Percentiles rank a stretch among this genome's conserved stretches.
phyloP scores from a whole-genome alignment of 1,284 basidiomycete species.

The Phylloboletellus chloephorus region DNA sequence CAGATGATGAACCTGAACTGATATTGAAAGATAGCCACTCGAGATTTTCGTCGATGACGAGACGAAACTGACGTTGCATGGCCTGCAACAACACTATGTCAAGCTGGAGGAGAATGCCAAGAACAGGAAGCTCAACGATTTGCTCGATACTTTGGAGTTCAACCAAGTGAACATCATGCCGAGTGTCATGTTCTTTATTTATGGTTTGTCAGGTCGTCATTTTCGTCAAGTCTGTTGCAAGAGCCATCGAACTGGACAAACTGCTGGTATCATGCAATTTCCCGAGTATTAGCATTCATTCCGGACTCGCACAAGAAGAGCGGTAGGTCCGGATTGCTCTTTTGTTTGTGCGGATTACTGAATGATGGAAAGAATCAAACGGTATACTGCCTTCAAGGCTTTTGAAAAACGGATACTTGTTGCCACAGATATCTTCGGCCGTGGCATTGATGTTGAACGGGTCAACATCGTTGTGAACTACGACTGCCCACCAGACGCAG shows the following conservation, averaged over 20 bases:
- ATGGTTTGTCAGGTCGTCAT: constrained; percentile 78
- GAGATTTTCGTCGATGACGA: constrained; percentile 99
- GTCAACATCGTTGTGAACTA: constrained; percentile 97
- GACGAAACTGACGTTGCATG: constrained; percentile 97
- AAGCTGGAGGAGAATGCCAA: constrained; percentile 93
- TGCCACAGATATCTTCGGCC: constrained; percentile 95
- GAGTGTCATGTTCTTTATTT: background rate
- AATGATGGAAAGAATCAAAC: constrained; percentile 63
- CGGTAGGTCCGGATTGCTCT: constrained; percentile 52
- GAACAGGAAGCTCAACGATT: constrained; percentile 96
- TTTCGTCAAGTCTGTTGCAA: constrained; percentile 96
- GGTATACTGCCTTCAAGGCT: constrained; percentile 99
- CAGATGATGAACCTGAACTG: background rate
- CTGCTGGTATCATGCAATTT: constrained; percentile 97
- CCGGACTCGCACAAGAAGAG: constrained; percentile 90
- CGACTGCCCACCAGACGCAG: constrained; percentile 94
- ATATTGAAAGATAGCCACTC: constrained; percentile 64
- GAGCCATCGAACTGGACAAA: constrained; percentile 96
- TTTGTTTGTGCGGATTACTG: constrained; percentile 1
- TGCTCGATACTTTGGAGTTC: constrained; percentile 96
- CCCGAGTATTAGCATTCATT: constrained; percentile 97
- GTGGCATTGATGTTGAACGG: constrained; percentile 96
- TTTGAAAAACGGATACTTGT: constrained; percentile 99
- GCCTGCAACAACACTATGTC: constrained; percentile 98
- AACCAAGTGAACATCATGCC: constrained; percentile 69